A percentile compares a stretch with the other conserved stretches of the same genome.
Conservation (phyloP, 2,329 filamentous ascomycete species). For the Cucurbitaria berberidis region DNA sequence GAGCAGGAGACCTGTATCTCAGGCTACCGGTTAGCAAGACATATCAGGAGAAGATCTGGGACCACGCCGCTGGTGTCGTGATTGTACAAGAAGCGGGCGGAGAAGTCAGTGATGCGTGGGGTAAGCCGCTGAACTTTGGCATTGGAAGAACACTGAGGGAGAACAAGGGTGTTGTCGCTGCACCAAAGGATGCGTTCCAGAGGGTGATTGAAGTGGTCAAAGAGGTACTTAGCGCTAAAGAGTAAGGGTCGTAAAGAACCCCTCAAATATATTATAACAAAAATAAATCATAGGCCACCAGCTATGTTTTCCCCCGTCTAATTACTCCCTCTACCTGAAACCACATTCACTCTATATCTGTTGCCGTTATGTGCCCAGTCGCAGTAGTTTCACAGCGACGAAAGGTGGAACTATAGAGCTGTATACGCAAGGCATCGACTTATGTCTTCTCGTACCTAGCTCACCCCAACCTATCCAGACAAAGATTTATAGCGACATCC, state of each 20-base stretch:
- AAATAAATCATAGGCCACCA: neutral
- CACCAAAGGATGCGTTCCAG: slow-evolving; percentile 75
- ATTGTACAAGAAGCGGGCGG: slow-evolving; percentile 95
- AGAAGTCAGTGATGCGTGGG: slow-evolving; percentile 85
- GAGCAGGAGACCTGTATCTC: slow-evolving; percentile 93
- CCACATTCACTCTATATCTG: slow-evolving; percentile 22
- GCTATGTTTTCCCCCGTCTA: too few relatives aligned
- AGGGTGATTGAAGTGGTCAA: slow-evolving; percentile 82
- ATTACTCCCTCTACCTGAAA: neutral
- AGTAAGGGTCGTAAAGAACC: slow-evolving; percentile 1
- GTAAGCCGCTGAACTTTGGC: slow-evolving; percentile 84
- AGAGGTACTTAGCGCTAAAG: slow-evolving; percentile 66
- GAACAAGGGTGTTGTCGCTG: slow-evolving; percentile 94
- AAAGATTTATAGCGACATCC: slow-evolving; percentile 54
- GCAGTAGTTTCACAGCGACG: slow-evolving; percentile 17
- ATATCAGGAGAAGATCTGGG: slow-evolving; percentile 99
- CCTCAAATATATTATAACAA: neutral
- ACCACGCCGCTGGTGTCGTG: slow-evolving; percentile 93
- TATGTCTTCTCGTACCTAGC: too few relatives aligned
- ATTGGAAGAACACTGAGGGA: slow-evolving; percentile 82
- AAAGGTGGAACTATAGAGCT: slow-evolving; percentile 18
- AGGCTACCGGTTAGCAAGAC: slow-evolving; percentile 82
- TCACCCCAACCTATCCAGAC: slow-evolving; percentile 45
- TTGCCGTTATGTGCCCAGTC: slow-evolving; percentile 15
- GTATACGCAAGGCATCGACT: slow-evolving; percentile 16